Percentiles rank a stretch among this genome's conserved stretches.
phyloP scores from a whole-genome alignment of 2,329 filamentous ascomycete species.

The Aphanoascus verrucosus region DNA sequence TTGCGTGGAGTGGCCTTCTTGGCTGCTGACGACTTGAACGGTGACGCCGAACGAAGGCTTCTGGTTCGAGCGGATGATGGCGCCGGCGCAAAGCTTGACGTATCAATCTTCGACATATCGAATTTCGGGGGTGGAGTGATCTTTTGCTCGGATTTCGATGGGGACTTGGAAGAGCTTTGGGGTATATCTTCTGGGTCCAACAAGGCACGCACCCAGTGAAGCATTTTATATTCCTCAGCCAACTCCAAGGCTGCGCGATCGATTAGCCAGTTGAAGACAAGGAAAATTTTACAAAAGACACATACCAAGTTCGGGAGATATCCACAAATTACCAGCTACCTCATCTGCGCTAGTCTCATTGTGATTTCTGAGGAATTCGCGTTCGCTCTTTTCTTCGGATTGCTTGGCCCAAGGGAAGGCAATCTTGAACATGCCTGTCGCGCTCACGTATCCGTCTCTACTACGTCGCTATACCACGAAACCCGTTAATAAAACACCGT shows the following conservation, averaged over 20 bases:
- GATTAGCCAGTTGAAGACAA: slow-evolving; percentile 14
- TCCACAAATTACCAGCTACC: slow-evolving; percentile 94
- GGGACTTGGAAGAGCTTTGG: slow-evolving; percentile 40
- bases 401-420: slow-evolving; percentile 54
- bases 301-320: slow-evolving; percentile 61
- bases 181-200: slow-evolving; percentile 73
- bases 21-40: slow-evolving; percentile 41
- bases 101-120: slow-evolving; percentile 44
- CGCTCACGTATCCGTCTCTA: slow-evolving; percentile 55
- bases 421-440: slow-evolving; percentile 61
- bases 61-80: slow-evolving; percentile 35
- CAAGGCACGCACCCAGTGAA: slow-evolving; percentile 81
- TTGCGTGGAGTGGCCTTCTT: slow-evolving; percentile 48
- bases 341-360: slow-evolving; percentile 76
- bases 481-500: background rate
- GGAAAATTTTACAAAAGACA: background rate
- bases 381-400: slow-evolving; percentile 49
- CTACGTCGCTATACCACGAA: slow-evolving; percentile 44
- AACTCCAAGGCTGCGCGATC: slow-evolving; percentile 59
- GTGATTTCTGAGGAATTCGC: slow-evolving; percentile 70
- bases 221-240: slow-evolving; percentile 76
- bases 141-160: slow-evolving; percentile 54
- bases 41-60: slow-evolving; percentile 50
- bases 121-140: slow-evolving; percentile 77
- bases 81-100: slow-evolving; percentile 22